Conservation (phyloP, 208 protist genomes). For the Leishmania mexicana region DNA sequence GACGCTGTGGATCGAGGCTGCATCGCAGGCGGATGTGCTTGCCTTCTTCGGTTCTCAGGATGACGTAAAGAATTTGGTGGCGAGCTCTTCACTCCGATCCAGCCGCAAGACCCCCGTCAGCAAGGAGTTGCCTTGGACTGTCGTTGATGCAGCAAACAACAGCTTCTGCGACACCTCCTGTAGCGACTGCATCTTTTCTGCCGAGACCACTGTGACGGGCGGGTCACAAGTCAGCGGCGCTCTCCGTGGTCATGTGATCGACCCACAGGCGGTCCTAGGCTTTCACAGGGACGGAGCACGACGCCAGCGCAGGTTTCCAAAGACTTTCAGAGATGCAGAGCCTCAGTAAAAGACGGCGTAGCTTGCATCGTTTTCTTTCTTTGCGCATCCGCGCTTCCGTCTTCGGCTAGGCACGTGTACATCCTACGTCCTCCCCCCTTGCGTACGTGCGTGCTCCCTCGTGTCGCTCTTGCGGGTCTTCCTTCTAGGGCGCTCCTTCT, state of each 20-base stretch:
- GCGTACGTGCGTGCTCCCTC: neutral
- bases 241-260: conserved; percentile 22
- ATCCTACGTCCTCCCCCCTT: neutral
- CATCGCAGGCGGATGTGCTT: conserved; percentile 19
- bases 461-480: neutral
- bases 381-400: neutral
- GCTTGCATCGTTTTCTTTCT: neutral
- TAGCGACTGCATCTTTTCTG: conserved; percentile 26
- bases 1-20: conserved; percentile 20
- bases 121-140: conserved; percentile 18
- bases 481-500: neutral
- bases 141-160: conserved; percentile 16
- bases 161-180: conserved; percentile 29
- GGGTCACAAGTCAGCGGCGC: neutral
- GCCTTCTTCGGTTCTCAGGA: conserved; percentile 27
- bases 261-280: conserved; percentile 11
- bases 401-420: neutral
- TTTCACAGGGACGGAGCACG: conserved; percentile 36
- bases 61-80: neutral
- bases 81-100: neutral
- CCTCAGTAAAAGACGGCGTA: neutral
- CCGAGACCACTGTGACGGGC: neutral
- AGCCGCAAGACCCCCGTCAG: neutral
- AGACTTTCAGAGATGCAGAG: neutral
- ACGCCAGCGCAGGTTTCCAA: conserved; percentile 12